Evolutionary conservation across 345 rosid species (phyloP), one percentile per base, ranked within the genome.

Genomic region (Euclidium syriacum): DNA sequence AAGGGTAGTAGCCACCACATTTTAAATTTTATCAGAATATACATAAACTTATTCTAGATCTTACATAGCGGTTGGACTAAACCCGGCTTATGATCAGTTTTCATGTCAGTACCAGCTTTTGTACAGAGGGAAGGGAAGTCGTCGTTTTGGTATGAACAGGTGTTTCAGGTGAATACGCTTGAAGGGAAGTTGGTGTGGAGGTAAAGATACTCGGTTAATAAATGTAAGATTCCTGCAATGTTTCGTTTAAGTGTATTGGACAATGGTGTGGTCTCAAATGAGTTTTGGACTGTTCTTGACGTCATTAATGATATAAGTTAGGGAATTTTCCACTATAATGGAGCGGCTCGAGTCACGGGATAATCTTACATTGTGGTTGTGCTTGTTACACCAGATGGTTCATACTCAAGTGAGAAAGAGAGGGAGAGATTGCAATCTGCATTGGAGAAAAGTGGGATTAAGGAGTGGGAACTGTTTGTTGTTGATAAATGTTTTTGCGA

Each of bases 11-110:
- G n/a, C n/a, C n/a, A n/a, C n/a, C n/a, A n/a, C n/a, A n/a, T n/a
- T n/a, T n/a, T n/a, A n/a, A n/a, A n/a, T n/a, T n/a, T n/a, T n/a
- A n/a, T n/a, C n/a, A n/a, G n/a, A n/a, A n/a, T n/a, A n/a, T n/a
- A n/a, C n/a, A n/a, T n/a, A n/a, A n/a, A n/a, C n/a, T n/a, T n/a
- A n/a, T n/a, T n/a, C n/a, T n/a, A n/a, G n/a, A n/a, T n/a, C n/a
- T n/a, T n/a, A n/a, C n/a, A n/a, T n/a, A n/a, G 80, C 74, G 30
- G 91, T 97, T 1, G 98, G 97, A 30, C 97, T 89, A 50, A 92
- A 92, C 74, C 98, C 98, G 0, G 97, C 95, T 47, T 92, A 92
- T 27, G 97, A 92, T 67, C 95, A 92, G 53, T 92, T 92, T 65
- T 95, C 98, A 0, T 92, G 95, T 76, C 97, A 92, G 69, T 89